phyloP scores from a whole-genome alignment of 1,284 basidiomycete genomes.

The Melampsora larici-populina region DNA sequence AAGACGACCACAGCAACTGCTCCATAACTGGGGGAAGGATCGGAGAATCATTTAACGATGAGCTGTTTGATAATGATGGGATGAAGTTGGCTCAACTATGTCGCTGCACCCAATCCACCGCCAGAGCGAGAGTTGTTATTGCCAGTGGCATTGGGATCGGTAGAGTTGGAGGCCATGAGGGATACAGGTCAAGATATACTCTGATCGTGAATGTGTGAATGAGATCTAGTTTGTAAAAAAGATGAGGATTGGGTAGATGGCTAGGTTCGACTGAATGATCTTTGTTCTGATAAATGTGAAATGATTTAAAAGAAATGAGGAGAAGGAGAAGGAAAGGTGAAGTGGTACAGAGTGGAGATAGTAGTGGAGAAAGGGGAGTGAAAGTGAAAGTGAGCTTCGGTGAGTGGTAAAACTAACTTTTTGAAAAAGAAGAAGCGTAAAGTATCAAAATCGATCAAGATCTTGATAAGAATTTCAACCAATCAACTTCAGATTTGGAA shows the following conservation, averaged over 20 bases:
- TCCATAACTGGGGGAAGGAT: slow-evolving; percentile 18
- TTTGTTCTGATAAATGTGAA: too few relatives aligned
- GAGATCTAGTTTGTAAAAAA: background rate
- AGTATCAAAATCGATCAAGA: too few relatives aligned
- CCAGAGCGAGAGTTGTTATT: background rate
- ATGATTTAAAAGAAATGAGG: background rate
- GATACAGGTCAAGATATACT: too few relatives aligned
- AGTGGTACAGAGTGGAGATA: background rate
- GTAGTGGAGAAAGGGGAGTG: background rate
- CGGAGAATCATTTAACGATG: background rate
- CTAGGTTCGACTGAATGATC: too few relatives aligned
- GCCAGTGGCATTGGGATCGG: background rate
- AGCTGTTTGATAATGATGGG: background rate
- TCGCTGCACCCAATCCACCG: slow-evolving; percentile 7
- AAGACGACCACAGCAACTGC: slow-evolving; percentile 32
- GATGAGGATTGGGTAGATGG: background rate
- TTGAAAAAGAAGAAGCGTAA: too few relatives aligned
- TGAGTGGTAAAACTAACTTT: too few relatives aligned
- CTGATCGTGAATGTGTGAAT: too few relatives aligned
- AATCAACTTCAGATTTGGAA: background rate
- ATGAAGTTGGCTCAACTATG: slow-evolving; percentile 3
- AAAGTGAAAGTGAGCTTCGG: background rate
- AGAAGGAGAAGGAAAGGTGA: background rate
- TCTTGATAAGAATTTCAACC: background rate
- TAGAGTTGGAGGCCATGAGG: background rate